phyloP scores from a whole-genome alignment of 202 grass and related monocot species.

The Hordeum pubiflorum region DNA sequence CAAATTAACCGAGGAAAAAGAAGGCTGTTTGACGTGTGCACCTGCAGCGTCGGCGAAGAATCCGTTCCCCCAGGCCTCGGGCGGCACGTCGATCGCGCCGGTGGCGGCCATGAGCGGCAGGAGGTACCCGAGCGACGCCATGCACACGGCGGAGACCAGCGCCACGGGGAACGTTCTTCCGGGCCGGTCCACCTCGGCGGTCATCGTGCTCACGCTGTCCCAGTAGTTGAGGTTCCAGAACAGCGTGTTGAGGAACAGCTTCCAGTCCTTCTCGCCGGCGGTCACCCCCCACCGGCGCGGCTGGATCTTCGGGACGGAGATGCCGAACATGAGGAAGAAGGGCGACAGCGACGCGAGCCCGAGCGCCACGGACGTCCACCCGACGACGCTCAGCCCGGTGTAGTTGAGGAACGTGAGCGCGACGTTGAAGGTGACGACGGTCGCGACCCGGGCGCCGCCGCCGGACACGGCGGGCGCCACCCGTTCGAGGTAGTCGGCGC shows the following conservation, averaged over 20 bases:
- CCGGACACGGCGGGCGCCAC: conserved; percentile 41
- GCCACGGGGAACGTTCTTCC: conserved; percentile 71
- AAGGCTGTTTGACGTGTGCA: background rate
- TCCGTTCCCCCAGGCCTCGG: conserved; percentile 57
- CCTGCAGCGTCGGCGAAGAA: conserved; percentile 87
- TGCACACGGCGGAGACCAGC: conserved; percentile 53
- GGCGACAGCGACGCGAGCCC: conserved; percentile 59
- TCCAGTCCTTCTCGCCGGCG: conserved; percentile 56
- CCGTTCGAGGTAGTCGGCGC: conserved; percentile 57
- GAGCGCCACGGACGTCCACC: conserved; percentile 61
- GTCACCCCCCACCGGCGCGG: conserved; percentile 42
- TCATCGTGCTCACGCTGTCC: conserved; percentile 91
- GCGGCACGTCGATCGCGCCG: conserved; percentile 45
- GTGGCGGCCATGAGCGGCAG: conserved; percentile 76
- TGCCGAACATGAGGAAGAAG: conserved; percentile 62
- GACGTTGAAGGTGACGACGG: conserved; percentile 60
- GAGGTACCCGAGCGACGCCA: conserved; percentile 69
- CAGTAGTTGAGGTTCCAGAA: conserved; percentile 31
- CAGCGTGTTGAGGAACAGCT: conserved; percentile 77
- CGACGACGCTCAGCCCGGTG: conserved; percentile 70
- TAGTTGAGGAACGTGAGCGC: conserved; percentile 52
- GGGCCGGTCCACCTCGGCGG: conserved; percentile 72
- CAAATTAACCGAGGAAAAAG: too few species aligned
- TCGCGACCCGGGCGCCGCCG: conserved; percentile 7
- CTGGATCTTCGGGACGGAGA: conserved; percentile 57